These are phyloP conservation scores for Penicillium mononematosum DNA, from an alignment of 495 filamentous ascomycete species.

Conservation along the genomic window DNA sequence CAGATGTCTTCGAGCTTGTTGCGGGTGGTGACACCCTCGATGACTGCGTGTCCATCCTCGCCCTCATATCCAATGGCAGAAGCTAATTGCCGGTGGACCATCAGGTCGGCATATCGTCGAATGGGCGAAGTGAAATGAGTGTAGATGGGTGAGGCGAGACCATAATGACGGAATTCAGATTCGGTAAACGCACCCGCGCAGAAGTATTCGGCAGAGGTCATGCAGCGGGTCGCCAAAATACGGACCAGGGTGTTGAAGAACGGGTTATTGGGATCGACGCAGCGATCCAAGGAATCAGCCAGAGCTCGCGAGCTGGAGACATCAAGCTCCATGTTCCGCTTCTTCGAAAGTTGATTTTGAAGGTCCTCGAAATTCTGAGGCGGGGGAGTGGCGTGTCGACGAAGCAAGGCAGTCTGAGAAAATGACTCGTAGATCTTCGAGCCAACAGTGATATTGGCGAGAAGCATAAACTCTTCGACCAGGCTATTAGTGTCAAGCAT, in stretches of 20 bases:
- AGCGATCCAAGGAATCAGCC: slow-evolving; percentile 84
- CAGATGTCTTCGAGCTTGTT: slow-evolving; percentile 87
- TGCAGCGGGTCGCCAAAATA: slow-evolving; percentile 96
- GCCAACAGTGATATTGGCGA: slow-evolving; percentile 94
- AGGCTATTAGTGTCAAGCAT: slow-evolving; percentile 95
- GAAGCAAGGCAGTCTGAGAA: slow-evolving; percentile 90
- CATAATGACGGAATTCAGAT: slow-evolving; percentile 94
- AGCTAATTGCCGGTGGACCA: slow-evolving; percentile 90
- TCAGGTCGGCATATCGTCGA: slow-evolving; percentile 90
- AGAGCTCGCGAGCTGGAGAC: slow-evolving; percentile 85
- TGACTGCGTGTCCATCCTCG: slow-evolving; percentile 54
- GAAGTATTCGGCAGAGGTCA: slow-evolving; percentile 99
- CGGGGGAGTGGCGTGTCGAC: slow-evolving; percentile 86
- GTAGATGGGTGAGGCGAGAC: slow-evolving; percentile 92
- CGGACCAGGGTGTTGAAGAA: slow-evolving; percentile 99
- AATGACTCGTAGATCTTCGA: slow-evolving; percentile 83
- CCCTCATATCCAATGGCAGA: slow-evolving; percentile 90
- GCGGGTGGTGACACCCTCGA: slow-evolving; percentile 68
- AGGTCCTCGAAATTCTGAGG: slow-evolving; percentile 96
- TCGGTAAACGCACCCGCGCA: slow-evolving; percentile 88
- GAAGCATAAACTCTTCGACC: slow-evolving; percentile 98
- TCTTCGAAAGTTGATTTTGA: slow-evolving; percentile 80
- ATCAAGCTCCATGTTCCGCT: slow-evolving; percentile 71
- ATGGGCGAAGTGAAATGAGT: slow-evolving; percentile 98
- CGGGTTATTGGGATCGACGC: slow-evolving; percentile 76